These are phyloP conservation scores for Asclepias syriaca DNA, from an alignment of 257 asterid genomes.

Conservation along the genomic window DNA sequence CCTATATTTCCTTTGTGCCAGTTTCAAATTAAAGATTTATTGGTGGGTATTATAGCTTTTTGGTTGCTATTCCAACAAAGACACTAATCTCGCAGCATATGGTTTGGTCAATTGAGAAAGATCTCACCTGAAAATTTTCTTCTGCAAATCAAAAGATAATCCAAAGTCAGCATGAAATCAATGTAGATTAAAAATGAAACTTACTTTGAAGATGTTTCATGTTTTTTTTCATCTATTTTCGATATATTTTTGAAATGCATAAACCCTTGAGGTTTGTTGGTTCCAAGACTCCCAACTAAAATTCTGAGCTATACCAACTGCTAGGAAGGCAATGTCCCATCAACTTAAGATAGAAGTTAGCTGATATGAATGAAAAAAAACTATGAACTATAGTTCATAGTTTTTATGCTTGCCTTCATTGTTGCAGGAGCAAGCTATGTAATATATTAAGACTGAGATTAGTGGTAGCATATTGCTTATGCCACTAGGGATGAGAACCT, in stretches of 20 bases:
- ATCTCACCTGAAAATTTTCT: background rate
- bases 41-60: background rate
- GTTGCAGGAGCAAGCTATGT: background rate
- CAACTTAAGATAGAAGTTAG: background rate
- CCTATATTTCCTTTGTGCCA: background rate
- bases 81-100: background rate
- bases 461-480: background rate
- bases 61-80: background rate
- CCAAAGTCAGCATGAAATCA: background rate
- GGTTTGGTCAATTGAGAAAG: background rate
- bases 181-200: background rate
- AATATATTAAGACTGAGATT: background rate
- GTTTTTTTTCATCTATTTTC: background rate
- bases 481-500: background rate
- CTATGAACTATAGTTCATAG: background rate
- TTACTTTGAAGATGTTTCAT: background rate
- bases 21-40: background rate
- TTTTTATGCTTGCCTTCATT: background rate
- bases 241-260: background rate
- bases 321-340: background rate
- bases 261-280: background rate
- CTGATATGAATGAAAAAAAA: background rate
- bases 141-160: background rate
- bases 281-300: background rate
- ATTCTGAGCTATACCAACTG: background rate